Percentiles rank a stretch among this genome's conserved stretches.
phyloP scores from a whole-genome alignment of 2,329 filamentous ascomycete species.

The Aotearoamyces nothofagi region DNA sequence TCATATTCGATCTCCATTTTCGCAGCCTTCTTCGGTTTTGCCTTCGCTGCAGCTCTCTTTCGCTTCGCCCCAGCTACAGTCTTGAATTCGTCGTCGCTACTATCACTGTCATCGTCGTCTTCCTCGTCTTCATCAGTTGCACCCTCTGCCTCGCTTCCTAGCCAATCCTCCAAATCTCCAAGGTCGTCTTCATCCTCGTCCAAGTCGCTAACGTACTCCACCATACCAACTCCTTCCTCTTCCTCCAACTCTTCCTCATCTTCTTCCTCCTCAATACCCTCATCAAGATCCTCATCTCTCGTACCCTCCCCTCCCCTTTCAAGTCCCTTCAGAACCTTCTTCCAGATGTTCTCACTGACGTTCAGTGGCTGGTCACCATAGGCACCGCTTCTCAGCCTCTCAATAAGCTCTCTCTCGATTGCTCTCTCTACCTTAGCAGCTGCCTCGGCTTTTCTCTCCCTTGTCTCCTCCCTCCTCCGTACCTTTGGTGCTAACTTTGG shows the following conservation, averaged over 20 bases:
- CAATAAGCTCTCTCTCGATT: conserved; percentile 89
- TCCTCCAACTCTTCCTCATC: conserved; percentile 52
- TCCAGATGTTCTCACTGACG: conserved; percentile 90
- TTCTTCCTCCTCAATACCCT: conserved; percentile 68
- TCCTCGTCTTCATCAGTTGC: conserved; percentile 33
- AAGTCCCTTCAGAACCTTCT: conserved; percentile 83
- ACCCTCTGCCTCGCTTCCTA: conserved; percentile 48
- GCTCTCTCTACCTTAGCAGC: conserved; percentile 90
- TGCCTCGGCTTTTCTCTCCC: conserved; percentile 63
- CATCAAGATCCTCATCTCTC: conserved; percentile 76
- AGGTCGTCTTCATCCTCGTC: conserved; percentile 72
- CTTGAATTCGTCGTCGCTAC: conserved; percentile 34
- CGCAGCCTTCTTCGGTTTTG: conserved; percentile 35
- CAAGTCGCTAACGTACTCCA: conserved; percentile 88
- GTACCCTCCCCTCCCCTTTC: conserved; percentile 75
- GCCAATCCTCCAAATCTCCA: conserved; percentile 80
- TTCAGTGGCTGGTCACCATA: conserved; percentile 93
- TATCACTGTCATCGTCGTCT: conserved; percentile 36
- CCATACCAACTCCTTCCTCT: conserved; percentile 51
- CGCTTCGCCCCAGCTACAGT: conserved; percentile 35
- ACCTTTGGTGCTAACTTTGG: conserved; percentile 88
- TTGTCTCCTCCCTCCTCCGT: conserved; percentile 54
- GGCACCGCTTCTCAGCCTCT: conserved; percentile 77
- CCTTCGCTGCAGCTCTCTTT: conserved; percentile 17
- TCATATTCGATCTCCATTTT: conserved; percentile 63